Base-by-base conservation (phyloP, 371 early-diverging fungal genomes). In the Mortierella sp. region DNA sequence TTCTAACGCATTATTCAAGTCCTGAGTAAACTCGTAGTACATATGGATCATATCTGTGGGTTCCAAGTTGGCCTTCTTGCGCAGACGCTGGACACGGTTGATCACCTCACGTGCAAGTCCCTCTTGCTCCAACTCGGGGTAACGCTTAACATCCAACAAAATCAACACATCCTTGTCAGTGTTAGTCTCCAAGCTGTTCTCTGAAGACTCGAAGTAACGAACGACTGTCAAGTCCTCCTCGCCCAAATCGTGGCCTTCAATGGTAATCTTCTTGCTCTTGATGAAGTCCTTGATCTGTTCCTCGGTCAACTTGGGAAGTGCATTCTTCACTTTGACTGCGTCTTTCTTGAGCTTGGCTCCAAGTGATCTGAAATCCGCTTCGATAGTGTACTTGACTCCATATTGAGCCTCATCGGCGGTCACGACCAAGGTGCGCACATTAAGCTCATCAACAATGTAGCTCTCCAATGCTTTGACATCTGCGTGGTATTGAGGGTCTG, bases 101-200 rank as follows among this genome's bases (percentile, higher is more conserved):
- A 98, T 93, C 73, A 99, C 86, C 87, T 99, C 99, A 75, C 99
- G 92, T 26, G 99, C 99, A 62, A 93, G 69, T 68, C 98, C 98
- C 86, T 98, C 98, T 73, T 95, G 92, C 77, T 94, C 89, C 34
- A 99, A 89, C 61, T 91, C 92, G 42, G 92, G 87, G 83, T 96
- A 94, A 49, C 91, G 84, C 71, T 92, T 89, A 54, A 88, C 89
- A 85, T 99, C 98, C 81, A 99, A 80, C 72, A 99, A 88, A 64
- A 99, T 90, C 58, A 99, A 87, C 12, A 96, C 95, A 53, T 96
- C 95, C 83, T 89, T 89, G 73, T 96, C 95, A 28, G 89, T 88
- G 72, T 91, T 91, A 58, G 96, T 91, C 75, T 95, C 93, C 70
- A 90, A 92, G 70, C 87, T 85, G 66, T 82, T 83, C 83, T 82